A percentile compares a stretch with the other conserved stretches of the same genome.
Conservation (phyloP, 192 early-diverging fungal genomes). For the Coemansia sp. region DNA sequence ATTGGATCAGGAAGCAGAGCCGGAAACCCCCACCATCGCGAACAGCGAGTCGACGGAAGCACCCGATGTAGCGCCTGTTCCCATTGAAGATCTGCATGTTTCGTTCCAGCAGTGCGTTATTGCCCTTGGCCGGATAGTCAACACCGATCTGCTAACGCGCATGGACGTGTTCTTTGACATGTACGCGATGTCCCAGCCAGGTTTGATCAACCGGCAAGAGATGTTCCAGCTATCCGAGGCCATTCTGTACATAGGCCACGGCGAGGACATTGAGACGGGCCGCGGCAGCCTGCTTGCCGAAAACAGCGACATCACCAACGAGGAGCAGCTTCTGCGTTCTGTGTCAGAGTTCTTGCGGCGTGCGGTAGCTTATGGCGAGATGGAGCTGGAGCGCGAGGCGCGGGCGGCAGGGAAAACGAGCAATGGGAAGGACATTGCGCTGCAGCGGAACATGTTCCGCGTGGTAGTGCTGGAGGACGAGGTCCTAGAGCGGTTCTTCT, state of each 20-base stretch:
- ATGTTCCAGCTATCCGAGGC: constrained; percentile 84
- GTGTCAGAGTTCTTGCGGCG: constrained; percentile 45
- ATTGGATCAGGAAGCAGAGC: background rate
- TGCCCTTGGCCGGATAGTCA: constrained; percentile 75
- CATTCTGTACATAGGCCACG: constrained; percentile 71
- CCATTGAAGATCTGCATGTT: constrained; percentile 50
- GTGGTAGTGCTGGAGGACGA: constrained; percentile 89
- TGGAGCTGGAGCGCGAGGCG: background rate
- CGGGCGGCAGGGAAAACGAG: background rate
- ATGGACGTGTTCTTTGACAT: constrained; percentile 84
- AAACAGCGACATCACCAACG: constrained; percentile 36
- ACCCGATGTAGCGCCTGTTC: background rate
- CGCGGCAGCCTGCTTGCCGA: constrained; percentile 4
- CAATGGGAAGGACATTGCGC: constrained; percentile 18
- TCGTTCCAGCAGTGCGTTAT: constrained; percentile 79
- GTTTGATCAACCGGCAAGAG: constrained; percentile 71
- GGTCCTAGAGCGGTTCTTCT: constrained; percentile 83
- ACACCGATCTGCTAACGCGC: constrained; percentile 75
- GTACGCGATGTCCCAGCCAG: constrained; percentile 72
- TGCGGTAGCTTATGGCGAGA: constrained; percentile 20
- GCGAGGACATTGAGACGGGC: constrained; percentile 35
- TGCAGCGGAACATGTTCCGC: constrained; percentile 60
- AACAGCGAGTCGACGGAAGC: background rate
- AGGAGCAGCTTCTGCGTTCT: constrained; percentile 52
- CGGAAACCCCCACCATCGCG: background rate